A percentile compares a stretch with the other conserved stretches of the same genome.
Conservation (phyloP, 805 yeast species). For the Kodamaea sagamina region DNA sequence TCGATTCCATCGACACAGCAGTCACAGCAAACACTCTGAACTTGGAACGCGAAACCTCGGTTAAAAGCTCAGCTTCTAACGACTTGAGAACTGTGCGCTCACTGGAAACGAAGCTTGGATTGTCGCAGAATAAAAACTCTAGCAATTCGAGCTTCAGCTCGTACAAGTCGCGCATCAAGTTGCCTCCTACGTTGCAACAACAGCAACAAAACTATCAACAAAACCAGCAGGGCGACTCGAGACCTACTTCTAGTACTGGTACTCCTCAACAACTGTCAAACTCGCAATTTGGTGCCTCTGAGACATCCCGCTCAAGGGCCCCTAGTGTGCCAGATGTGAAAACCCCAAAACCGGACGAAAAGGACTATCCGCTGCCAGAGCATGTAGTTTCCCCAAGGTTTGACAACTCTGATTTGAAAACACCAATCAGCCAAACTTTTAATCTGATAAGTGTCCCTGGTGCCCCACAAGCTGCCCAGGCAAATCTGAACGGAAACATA, state of each 20-base stretch:
- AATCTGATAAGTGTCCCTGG: too few species aligned
- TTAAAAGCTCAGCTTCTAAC: conserved; percentile 5
- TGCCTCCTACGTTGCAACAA: conserved; percentile 32
- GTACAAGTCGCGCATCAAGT: conserved; percentile 34
- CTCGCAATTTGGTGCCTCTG: not conserved
- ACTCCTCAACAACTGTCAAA: conserved; percentile 1
- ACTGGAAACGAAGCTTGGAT: conserved; percentile 6
- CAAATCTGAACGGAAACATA: not conserved
- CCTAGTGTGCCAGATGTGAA: not conserved
- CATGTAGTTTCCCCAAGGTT: not conserved
- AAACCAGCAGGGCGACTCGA: conserved; percentile 1
- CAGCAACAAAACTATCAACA: conserved; percentile 13
- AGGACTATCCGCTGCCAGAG: conserved; percentile 2
- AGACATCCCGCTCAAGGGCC: not conserved
- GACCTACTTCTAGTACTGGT: not conserved
- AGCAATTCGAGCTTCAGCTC: conserved; percentile 25
- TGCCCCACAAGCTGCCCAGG: not conserved
- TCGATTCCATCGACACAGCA: conserved; percentile 5
- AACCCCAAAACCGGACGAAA: not conserved
- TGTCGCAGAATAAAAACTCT: conserved; percentile 15
- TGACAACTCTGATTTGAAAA: not conserved
- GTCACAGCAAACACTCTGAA: conserved; percentile 2
- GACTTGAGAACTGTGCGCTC: conserved; percentile 9
- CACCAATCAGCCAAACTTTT: not conserved
- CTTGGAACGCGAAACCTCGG: conserved; percentile 6